Percentiles rank a stretch among this genome's conserved stretches.
These are phyloP conservation scores for Trichosporon coremiiforme DNA, from an alignment of 1,284 basidiomycete genomes.

Conservation along the genomic window DNA sequence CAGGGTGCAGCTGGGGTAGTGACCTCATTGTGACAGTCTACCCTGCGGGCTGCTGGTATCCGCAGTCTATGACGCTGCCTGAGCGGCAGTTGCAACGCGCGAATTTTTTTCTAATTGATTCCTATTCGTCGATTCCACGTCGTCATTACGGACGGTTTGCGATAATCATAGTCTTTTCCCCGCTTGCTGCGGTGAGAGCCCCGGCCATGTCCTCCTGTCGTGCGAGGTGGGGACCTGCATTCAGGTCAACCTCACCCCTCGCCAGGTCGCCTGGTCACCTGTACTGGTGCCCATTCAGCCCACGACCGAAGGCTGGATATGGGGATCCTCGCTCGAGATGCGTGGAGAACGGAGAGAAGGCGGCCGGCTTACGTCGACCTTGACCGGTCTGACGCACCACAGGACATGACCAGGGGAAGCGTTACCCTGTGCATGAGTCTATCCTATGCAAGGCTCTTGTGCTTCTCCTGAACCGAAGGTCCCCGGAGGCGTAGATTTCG, in stretches of 20 bases:
- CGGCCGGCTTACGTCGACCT: slow-evolving; percentile 1
- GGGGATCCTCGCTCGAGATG: background rate
- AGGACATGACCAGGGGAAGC: background rate
- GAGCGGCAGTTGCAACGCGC: background rate
- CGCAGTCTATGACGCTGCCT: slow-evolving; percentile 3
- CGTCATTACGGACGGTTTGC: background rate
- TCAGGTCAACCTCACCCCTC: background rate
- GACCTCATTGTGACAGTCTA: slow-evolving; percentile 2
- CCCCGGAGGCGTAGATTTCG: background rate
- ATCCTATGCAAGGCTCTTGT: background rate
- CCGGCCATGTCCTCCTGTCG: background rate
- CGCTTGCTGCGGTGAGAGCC: slow-evolving; percentile 1
- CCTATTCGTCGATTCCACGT: background rate
- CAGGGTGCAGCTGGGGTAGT: background rate
- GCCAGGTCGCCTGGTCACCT: background rate
- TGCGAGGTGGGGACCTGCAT: slow-evolving; percentile 5
- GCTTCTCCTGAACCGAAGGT: background rate
- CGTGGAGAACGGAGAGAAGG: slow-evolving; percentile 1
- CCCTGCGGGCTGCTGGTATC: slow-evolving; percentile 2
- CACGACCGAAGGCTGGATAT: background rate
- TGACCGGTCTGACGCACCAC: background rate
- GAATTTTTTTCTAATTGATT: background rate
- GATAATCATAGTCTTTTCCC: background rate
- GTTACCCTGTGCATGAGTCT: background rate
- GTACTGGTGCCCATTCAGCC: background rate